These are phyloP conservation scores for Leonotis leonurus DNA, from an alignment of 257 asterid species.

Conservation along the genomic window DNA sequence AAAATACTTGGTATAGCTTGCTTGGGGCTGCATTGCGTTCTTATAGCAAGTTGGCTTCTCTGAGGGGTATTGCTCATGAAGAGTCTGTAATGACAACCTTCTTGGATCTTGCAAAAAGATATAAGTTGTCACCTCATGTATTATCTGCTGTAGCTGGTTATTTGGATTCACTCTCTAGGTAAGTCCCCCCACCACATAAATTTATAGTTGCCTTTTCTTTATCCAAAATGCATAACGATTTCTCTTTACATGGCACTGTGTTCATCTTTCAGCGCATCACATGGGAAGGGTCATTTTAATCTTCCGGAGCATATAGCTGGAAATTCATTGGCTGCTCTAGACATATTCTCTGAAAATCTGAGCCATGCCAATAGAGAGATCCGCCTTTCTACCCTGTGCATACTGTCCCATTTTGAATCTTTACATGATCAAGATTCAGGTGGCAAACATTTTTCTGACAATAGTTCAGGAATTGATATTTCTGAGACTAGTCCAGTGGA, in stretches of 20 bases:
- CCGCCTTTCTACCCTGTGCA: conserved; percentile 72
- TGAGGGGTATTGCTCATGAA: conserved; percentile 28
- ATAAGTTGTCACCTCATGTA: conserved; percentile 58
- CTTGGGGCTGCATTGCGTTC: conserved; percentile 70
- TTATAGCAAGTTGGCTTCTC: conserved; percentile 36
- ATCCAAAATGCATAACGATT: background rate
- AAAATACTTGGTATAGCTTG: conserved; percentile 52
- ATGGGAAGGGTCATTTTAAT: conserved; percentile 28
- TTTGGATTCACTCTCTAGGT: conserved; percentile 62
- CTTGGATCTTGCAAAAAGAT: conserved; percentile 62
- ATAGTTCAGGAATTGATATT: conserved; percentile 26
- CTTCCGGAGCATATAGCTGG: conserved; percentile 44
- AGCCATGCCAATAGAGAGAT: conserved; percentile 50
- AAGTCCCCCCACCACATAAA: conserved; percentile 9
- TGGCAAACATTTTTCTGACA: conserved; percentile 31
- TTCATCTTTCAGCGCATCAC: conserved; percentile 31
- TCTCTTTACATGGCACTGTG: conserved; percentile 12
- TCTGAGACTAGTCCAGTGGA: conserved; percentile 29
- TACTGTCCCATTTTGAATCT: conserved; percentile 74
- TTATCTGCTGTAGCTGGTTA: conserved; percentile 73
- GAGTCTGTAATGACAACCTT: conserved; percentile 39
- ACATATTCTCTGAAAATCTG: conserved; percentile 55
- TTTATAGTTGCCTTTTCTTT: conserved; percentile 3
- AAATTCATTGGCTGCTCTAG: conserved; percentile 40
- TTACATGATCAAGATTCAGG: conserved; percentile 23